Evolutionary conservation across 305 asterid genomes (phyloP).

Genomic region (Fraxinus platypoda): DNA sequence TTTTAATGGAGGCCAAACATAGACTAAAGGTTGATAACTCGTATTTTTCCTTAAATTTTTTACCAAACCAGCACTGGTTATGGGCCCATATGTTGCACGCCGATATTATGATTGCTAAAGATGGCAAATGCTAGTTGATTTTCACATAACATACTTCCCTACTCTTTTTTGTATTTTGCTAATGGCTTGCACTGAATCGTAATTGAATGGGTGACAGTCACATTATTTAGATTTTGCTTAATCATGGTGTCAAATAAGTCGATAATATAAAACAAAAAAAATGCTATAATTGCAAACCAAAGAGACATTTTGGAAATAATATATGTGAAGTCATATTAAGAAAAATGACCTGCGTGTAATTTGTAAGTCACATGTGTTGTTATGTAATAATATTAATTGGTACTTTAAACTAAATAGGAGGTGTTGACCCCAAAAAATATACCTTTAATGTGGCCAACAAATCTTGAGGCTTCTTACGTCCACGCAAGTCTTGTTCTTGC

Average conservation of each 20-base stretch:
- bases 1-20: too few relatives aligned
- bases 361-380: not conserved
- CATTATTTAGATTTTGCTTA: constrained; percentile 10
- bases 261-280: not conserved
- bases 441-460: too few relatives aligned
- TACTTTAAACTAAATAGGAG: not conserved
- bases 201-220: constrained; percentile 11
- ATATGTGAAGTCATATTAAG: not conserved
- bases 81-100: constrained; percentile 30
- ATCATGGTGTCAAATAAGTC: constrained; percentile 10
- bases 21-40: too few relatives aligned
- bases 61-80: not conserved
- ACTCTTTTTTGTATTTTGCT: constrained; percentile 25
- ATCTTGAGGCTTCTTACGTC: too few relatives aligned
- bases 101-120: constrained; percentile 22
- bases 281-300: not conserved
- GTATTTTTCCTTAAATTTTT: too few relatives aligned
- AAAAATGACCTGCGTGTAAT: not conserved
- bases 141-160: constrained; percentile 16
- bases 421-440: not conserved
- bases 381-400: not conserved
- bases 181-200: constrained; percentile 28
- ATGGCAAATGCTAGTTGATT: constrained; percentile 19
- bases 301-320: not conserved
- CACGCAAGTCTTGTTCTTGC: too few relatives aligned